Percentiles rank a stretch among this genome's conserved stretches.
These are phyloP conservation scores for Amorphotheca resinae DNA, from an alignment of 495 filamentous ascomycete species.

Conservation along the genomic window DNA sequence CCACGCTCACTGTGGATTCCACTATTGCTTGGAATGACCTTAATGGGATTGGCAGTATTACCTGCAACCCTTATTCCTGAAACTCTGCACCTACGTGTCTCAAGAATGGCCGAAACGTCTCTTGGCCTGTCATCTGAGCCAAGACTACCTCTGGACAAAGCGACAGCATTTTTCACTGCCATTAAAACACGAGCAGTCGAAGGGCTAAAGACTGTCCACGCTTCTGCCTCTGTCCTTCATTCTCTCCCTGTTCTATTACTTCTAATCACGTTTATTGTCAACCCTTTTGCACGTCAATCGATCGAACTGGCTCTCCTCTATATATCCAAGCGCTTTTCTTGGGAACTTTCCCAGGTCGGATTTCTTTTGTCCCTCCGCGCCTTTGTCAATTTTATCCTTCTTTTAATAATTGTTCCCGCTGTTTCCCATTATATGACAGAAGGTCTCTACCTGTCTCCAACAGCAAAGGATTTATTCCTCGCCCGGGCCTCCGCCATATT, in stretches of 20 bases:
- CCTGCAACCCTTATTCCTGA: conserved; percentile 33
- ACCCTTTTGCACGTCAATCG: conserved; percentile 1
- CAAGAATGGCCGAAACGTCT: neutral
- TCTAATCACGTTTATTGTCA: conserved; percentile 4
- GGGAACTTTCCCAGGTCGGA: conserved; percentile 37
- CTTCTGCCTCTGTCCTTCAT: conserved; percentile 1
- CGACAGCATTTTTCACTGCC: neutral
- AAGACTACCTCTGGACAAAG: neutral
- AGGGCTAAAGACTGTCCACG: neutral
- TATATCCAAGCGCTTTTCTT: conserved; percentile 39
- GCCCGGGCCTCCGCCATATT: conserved; percentile 36
- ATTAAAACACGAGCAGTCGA: neutral
- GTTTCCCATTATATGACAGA: conserved; percentile 23
- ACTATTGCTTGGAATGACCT: no score
- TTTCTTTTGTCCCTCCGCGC: conserved; percentile 40
- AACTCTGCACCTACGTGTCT: conserved; percentile 24
- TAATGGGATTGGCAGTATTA: conserved; percentile 25
- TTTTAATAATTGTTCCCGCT: conserved; percentile 33
- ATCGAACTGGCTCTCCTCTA: conserved; percentile 33
- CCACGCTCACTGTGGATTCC: conserved; percentile 42
- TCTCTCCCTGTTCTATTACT: conserved; percentile 6
- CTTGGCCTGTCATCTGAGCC: neutral
- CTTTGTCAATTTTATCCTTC: conserved; percentile 34
- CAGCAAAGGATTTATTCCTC: conserved; percentile 39
- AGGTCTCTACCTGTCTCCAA: conserved; percentile 17